A percentile compares a stretch with the other conserved stretches of the same genome.
Evolutionary conservation across 306 rosid genomes (phyloP).

Genomic region (Hippophae tibetana): DNA sequence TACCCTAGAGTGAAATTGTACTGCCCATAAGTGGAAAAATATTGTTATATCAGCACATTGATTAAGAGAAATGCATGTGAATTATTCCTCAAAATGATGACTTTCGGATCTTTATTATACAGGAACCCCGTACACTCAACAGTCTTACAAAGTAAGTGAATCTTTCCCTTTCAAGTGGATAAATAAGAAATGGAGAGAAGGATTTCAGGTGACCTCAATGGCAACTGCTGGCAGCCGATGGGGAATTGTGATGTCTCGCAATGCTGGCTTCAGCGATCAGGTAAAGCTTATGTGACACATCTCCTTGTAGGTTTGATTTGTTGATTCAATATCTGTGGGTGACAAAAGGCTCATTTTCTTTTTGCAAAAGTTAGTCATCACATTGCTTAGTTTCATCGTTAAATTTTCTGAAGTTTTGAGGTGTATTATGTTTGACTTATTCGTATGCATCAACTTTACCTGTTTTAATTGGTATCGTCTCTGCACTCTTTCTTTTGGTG

Average conservation of each 20-base stretch:
- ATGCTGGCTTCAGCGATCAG: constrained; percentile 91
- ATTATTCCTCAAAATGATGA: background rate
- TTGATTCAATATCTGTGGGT: background rate
- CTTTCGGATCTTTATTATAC: constrained; percentile 11
- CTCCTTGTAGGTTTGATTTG: background rate
- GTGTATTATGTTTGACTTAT: too few species aligned
- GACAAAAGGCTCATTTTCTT: too few species aligned
- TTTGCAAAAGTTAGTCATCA: too few species aligned
- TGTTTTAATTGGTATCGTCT: too few species aligned
- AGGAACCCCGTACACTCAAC: constrained; percentile 91
- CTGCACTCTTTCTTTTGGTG: background rate
- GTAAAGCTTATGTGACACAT: constrained; percentile 25
- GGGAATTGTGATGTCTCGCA: constrained; percentile 98
- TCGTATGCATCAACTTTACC: too few species aligned
- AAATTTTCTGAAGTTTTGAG: too few species aligned
- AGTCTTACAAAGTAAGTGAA: constrained; percentile 97
- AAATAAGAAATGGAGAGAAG: constrained; percentile 96
- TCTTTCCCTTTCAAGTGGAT: constrained; percentile 97
- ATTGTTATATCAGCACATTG: too few species aligned
- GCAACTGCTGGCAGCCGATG: constrained; percentile 95
- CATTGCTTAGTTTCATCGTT: too few species aligned
- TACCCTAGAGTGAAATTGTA: too few species aligned
- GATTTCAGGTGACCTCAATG: constrained; percentile 96
- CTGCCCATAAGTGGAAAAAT: too few species aligned
- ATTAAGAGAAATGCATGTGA: too few species aligned